Conservation (phyloP, 345 rosid genomes). For the Populus euphratica region DNA sequence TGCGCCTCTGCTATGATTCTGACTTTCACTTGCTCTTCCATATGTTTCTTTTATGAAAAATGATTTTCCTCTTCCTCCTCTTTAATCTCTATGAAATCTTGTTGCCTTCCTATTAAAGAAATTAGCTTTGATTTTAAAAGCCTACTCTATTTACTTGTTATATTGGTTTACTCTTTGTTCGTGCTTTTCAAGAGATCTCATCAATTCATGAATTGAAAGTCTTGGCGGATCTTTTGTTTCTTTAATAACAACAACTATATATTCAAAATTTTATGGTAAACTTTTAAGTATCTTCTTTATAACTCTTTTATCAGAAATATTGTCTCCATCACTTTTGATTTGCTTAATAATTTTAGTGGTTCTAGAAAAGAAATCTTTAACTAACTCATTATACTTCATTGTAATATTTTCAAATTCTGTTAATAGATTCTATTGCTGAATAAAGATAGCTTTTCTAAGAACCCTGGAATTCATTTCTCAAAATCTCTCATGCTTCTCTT, state of each 20-base stretch:
- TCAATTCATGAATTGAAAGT: background rate
- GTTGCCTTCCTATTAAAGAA: no score
- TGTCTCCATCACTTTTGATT: background rate
- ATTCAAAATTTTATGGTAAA: background rate
- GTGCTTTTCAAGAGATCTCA: background rate
- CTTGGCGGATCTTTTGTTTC: background rate
- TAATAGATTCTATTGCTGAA: background rate
- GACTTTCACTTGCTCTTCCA: no score
- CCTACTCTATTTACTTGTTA: background rate
- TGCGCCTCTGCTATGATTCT: no score
- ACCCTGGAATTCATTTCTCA: background rate
- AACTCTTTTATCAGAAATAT: background rate
- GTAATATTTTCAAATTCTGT: background rate
- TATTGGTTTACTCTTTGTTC: background rate
- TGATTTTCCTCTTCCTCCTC: no score
- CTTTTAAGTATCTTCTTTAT: background rate
- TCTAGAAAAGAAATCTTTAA: background rate
- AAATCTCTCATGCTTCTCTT: background rate
- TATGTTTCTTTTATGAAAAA: no score
- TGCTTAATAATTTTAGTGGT: background rate
- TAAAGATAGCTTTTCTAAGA: background rate
- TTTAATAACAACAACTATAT: background rate
- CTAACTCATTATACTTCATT: background rate
- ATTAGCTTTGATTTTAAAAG: no score
- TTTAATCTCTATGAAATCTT: no score